Evolutionary conservation across 352 stramenopile genomes (phyloP).

Genomic region (Pythium rhizo-oryzae): DNA sequence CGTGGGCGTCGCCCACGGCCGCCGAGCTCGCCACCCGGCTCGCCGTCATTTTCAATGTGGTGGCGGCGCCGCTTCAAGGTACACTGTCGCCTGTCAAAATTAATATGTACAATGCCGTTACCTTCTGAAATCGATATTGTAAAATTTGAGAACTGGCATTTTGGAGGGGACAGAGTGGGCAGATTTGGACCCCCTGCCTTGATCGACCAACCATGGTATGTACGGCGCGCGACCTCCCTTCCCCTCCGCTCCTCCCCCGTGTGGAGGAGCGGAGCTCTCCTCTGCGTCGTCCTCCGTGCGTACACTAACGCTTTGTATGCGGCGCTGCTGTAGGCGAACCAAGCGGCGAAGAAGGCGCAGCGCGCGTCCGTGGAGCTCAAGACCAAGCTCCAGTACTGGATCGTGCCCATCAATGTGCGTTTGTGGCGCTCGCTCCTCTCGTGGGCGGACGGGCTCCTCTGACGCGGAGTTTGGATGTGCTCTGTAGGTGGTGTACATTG

Average conservation of each 20-base stretch:
- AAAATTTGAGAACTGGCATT: not conserved
- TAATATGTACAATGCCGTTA: not conserved
- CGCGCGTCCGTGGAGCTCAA: constrained; percentile 68
- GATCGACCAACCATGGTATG: not conserved
- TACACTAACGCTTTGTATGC: not conserved
- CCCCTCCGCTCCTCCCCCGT: not conserved
- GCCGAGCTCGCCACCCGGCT: constrained; percentile 17
- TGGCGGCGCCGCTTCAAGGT: constrained; percentile 28
- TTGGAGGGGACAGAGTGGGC: too few species aligned
- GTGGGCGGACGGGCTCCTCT: not conserved
- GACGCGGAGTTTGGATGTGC: not conserved
- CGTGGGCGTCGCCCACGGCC: not conserved
- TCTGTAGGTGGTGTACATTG: constrained; percentile 60
- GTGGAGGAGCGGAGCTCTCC: not conserved
- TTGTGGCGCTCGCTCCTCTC: not conserved
- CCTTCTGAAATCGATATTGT: not conserved
- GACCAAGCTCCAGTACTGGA: constrained; percentile 73
- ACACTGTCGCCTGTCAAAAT: not conserved
- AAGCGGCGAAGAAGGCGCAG: constrained; percentile 86
- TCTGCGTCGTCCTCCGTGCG: not conserved
- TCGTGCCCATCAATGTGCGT: constrained; percentile 75
- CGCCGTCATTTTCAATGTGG: constrained; percentile 10
- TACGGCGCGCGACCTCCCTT: not conserved
- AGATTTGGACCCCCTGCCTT: not conserved
- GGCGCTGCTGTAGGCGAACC: constrained; percentile 57